These are phyloP conservation scores for Fusarium tricinctum DNA, from an alignment of 2,329 filamentous ascomycete species.

Conservation along the genomic window DNA sequence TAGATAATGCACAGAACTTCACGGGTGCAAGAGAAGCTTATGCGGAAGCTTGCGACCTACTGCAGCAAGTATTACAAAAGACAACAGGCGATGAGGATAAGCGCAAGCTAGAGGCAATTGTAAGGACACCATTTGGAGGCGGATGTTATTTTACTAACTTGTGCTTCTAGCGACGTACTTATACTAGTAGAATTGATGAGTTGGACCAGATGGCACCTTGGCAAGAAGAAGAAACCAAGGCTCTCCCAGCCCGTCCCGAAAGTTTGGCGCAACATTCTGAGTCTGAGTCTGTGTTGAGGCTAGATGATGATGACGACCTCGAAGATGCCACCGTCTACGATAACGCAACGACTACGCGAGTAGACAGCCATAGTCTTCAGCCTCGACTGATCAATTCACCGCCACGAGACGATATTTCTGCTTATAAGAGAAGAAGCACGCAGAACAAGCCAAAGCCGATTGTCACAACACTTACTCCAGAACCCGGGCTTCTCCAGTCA, in stretches of 20 bases:
- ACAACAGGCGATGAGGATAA: constrained; percentile 89
- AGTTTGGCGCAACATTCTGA: constrained; percentile 59
- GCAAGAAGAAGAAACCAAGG: constrained; percentile 73
- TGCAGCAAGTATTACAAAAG: constrained; percentile 88
- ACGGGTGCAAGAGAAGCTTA: constrained; percentile 93
- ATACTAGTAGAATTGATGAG: constrained; percentile 90
- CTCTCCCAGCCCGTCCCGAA: constrained; percentile 78
- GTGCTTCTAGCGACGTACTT: constrained; percentile 79
- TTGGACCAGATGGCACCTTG: constrained; percentile 78
- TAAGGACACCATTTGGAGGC: constrained; percentile 58
- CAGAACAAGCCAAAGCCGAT: constrained; percentile 47
- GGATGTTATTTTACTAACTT: constrained; percentile 17
- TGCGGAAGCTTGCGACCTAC: constrained; percentile 86
- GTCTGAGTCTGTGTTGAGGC: constrained; percentile 38
- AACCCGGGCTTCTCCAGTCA: constrained; percentile 61
- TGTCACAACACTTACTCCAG: constrained; percentile 44
- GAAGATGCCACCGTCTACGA: constrained; percentile 64
- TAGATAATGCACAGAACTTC: constrained; percentile 97
- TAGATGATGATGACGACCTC: constrained; percentile 58
- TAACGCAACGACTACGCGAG: constrained; percentile 66
- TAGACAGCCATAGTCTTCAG: constrained; percentile 51
- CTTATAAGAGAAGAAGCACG: constrained; percentile 42
- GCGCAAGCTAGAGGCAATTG: constrained; percentile 92
- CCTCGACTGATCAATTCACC: constrained; percentile 44
- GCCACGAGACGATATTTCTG: constrained; percentile 43